These are phyloP conservation scores for Cryptococcus deneoformans DNA, from an alignment of 1,284 basidiomycete genomes.

Conservation along the genomic window DNA sequence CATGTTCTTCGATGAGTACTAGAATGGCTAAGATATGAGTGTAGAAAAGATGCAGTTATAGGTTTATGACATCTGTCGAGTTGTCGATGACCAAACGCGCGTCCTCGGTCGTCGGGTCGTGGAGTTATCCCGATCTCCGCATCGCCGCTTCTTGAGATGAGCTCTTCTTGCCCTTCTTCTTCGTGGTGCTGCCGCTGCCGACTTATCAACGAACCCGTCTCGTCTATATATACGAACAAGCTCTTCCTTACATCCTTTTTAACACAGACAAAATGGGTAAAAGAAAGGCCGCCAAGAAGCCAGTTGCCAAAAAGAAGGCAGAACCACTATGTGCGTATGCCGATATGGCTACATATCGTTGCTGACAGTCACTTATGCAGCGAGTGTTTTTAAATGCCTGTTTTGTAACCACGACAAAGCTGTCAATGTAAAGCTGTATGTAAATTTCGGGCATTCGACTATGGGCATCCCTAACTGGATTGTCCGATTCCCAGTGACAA, in stretches of 20 bases:
- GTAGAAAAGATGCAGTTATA: neutral
- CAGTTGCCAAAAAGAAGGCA: constrained; percentile 33
- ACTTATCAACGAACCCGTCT: too few relatives aligned
- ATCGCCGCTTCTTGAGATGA: neutral
- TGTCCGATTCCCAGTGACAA: constrained; percentile 31
- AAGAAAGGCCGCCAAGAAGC: constrained; percentile 47
- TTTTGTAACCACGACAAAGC: constrained; percentile 48
- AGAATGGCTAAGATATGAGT: neutral
- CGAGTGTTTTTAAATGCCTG: constrained; percentile 48
- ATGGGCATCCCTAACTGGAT: neutral
- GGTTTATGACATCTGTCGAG: constrained; percentile 1
- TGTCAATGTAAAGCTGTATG: constrained; percentile 41
- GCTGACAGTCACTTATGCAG: constrained; percentile 15
- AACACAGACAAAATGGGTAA: constrained; percentile 37
- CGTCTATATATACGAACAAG: too few relatives aligned
- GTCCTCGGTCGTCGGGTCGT: constrained; percentile 5
- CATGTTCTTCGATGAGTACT: constrained; percentile 37
- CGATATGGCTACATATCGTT: neutral
- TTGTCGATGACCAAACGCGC: neutral
- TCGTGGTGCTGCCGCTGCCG: neutral
- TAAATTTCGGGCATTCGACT: neutral
- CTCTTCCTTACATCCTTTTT: too few relatives aligned
- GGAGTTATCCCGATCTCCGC: constrained; percentile 2
- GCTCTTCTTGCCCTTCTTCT: neutral
- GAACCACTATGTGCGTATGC: constrained; percentile 32